phyloP scores from a whole-genome alignment of 768 basidiomycete species.

The Kwoniella pini region DNA sequence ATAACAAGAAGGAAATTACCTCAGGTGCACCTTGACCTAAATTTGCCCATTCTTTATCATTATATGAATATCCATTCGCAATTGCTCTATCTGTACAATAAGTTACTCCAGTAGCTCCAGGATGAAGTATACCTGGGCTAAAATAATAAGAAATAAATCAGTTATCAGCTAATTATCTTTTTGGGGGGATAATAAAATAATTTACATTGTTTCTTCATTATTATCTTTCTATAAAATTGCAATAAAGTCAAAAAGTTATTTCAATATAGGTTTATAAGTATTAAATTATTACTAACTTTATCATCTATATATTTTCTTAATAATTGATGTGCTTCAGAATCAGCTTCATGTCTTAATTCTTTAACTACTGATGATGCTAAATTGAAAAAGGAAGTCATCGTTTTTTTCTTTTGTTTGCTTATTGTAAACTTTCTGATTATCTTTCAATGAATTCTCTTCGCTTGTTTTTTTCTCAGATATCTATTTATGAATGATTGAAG shows the following conservation, averaged over 20 bases:
- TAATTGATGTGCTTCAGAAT: constrained; percentile 77
- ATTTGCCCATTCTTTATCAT: constrained; percentile 48
- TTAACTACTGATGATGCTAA: constrained; percentile 57
- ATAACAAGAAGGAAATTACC: constrained; percentile 11
- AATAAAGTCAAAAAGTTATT: no score
- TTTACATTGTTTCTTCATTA: constrained; percentile 48
- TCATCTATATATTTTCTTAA: constrained; percentile 27
- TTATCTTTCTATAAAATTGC: not conserved
- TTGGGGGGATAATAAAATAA: not conserved
- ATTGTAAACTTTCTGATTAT: no score
- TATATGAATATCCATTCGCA: constrained; percentile 77
- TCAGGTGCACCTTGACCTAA: constrained; percentile 80
- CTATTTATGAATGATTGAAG: no score
- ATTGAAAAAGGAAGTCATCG: constrained; percentile 15
- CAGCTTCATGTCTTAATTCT: constrained; percentile 69
- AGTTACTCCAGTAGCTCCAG: constrained; percentile 61
- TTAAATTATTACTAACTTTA: constrained; percentile 15
- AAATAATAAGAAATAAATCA: no score
- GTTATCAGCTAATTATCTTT: no score
- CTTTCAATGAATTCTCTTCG: no score
- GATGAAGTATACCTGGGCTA: constrained; percentile 35
- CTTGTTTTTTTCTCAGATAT: no score
- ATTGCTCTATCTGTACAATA: constrained; percentile 79
- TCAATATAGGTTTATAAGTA: no score
- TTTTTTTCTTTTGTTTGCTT: not conserved